phyloP scores from a whole-genome alignment of 75 land plant genomes.

The Chamaecyparis obtusa region DNA sequence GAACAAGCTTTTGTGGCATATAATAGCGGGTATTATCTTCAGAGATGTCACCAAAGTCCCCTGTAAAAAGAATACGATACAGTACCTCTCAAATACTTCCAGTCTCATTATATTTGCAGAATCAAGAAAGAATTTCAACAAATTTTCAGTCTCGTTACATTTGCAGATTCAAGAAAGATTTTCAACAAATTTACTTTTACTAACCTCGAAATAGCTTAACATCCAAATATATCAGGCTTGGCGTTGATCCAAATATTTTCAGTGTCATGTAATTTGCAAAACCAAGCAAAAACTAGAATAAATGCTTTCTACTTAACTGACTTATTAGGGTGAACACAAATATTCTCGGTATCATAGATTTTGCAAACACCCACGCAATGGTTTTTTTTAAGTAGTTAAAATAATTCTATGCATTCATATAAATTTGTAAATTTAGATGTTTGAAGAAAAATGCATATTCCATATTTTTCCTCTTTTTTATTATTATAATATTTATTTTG shows the following conservation, averaged over 20 bases:
- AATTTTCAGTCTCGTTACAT: neutral
- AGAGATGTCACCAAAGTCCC: no score
- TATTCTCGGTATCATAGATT: neutral
- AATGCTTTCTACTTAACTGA: neutral
- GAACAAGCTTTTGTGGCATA: no score
- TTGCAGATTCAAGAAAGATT: neutral
- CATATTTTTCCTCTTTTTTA: neutral
- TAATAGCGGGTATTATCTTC: no score
- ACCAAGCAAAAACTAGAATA: neutral
- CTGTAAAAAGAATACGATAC: neutral
- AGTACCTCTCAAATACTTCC: neutral
- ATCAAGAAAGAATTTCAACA: neutral
- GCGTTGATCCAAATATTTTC: neutral
- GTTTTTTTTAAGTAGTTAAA: no score
- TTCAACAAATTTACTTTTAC: neutral
- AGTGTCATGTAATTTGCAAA: no score
- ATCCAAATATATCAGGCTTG: neutral
- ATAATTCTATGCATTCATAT: no score
- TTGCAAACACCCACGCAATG: neutral
- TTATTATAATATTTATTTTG: no score
- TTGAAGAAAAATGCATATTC: no score
- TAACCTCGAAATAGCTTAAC: neutral
- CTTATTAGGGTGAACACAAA: neutral
- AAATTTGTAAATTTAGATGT: neutral
- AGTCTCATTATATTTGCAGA: neutral